Evolutionary conservation across 495 filamentous ascomycete genomes (phyloP).

Genomic region (Cairneyella variabilis): DNA sequence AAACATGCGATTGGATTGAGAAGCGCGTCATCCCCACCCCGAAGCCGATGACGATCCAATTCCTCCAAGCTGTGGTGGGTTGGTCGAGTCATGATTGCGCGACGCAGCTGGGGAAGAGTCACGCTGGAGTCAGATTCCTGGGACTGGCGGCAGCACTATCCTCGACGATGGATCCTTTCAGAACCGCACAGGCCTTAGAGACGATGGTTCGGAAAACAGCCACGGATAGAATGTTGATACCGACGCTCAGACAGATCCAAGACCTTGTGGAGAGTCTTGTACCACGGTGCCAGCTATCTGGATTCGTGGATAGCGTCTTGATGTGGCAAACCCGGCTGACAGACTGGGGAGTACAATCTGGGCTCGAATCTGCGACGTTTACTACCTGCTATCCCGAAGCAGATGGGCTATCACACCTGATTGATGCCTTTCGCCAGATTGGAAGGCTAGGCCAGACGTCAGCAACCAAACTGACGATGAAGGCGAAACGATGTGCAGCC

Average conservation of each 20-base stretch:
- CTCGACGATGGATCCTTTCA: background rate
- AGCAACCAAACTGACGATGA: background rate
- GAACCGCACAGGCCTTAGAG: background rate
- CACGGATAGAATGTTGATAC: background rate
- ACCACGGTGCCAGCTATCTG: background rate
- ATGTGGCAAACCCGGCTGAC: background rate
- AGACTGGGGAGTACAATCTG: background rate
- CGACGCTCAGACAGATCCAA: background rate
- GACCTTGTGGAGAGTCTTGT: background rate
- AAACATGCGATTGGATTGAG: background rate
- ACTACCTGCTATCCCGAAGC: background rate
- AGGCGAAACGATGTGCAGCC: background rate
- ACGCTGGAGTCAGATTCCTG: background rate
- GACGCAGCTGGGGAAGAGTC: background rate
- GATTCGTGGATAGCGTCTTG: background rate
- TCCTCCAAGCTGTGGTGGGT: background rate
- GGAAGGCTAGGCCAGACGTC: no score
- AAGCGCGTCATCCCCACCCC: background rate
- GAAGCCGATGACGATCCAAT: background rate
- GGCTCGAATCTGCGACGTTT: background rate
- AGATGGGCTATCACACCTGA: no score
- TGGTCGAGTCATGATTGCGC: background rate
- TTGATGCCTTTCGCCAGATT: no score
- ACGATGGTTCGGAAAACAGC: background rate
- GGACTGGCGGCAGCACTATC: background rate